Evolutionary conservation across 2,329 filamentous ascomycete genomes (phyloP).

Genomic region (Gnomoniopsis sp.): DNA sequence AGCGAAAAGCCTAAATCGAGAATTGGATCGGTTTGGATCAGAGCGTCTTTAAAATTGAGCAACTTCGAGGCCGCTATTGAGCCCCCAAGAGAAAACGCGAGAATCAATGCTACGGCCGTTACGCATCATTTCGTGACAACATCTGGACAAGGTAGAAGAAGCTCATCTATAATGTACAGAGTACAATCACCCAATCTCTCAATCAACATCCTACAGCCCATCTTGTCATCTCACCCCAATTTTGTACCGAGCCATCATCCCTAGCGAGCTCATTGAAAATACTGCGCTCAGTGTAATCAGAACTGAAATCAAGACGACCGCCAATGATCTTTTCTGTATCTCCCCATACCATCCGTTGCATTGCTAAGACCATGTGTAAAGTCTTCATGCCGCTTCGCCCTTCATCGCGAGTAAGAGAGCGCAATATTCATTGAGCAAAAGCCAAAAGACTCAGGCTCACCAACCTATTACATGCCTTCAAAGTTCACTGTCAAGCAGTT

Average conservation of each 20-base stretch:
- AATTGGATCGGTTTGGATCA: neutral
- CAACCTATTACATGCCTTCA: neutral
- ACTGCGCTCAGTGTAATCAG: too few species aligned
- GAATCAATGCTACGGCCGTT: neutral
- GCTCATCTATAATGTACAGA: conserved; percentile 10
- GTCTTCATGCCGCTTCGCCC: neutral
- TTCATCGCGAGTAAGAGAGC: too few species aligned
- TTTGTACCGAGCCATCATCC: neutral
- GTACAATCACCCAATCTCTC: neutral
- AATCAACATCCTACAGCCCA: neutral
- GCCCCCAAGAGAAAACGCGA: neutral
- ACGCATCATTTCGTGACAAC: conserved; percentile 8
- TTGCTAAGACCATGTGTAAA: neutral
- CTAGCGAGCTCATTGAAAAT: neutral
- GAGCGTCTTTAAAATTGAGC: neutral
- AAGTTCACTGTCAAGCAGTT: neutral
- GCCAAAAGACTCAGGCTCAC: neutral
- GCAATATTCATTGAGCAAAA: neutral
- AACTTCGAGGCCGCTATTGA: too few species aligned
- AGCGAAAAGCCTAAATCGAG: too few species aligned
- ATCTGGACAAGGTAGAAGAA: conserved; percentile 5
- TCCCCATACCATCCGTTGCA: neutral
- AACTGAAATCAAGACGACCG: neutral
- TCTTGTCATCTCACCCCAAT: conserved; percentile 6
- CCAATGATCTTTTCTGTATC: conserved; percentile 11